Evolutionary conservation across 495 filamentous ascomycete genomes (phyloP).

Genomic region (Sordaria brevicollis): DNA sequence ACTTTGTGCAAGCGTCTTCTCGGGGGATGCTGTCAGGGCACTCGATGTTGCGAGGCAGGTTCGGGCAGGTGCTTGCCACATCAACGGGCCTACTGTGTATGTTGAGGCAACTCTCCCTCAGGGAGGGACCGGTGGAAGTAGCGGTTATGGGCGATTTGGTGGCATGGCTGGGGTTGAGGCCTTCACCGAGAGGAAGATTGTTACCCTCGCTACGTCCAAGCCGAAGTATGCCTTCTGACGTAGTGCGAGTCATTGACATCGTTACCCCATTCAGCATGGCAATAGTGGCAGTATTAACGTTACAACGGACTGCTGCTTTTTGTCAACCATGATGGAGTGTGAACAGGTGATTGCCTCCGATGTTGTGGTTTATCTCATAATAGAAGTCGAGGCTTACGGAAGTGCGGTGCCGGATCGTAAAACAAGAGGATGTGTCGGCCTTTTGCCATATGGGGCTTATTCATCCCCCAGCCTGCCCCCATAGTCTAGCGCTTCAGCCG

Average conservation of each 20-base stretch:
- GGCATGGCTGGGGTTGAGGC: conserved; percentile 21
- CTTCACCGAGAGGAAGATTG: conserved; percentile 25
- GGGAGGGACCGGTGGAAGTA: conserved; percentile 24
- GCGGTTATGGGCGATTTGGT: conserved; percentile 28
- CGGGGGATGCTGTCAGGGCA: conserved; percentile 19
- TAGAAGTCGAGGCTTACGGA: background rate
- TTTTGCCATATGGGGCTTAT: background rate
- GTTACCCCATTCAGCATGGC: background rate
- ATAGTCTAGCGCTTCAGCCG: background rate
- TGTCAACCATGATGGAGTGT: background rate
- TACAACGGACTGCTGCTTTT: background rate
- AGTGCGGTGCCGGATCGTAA: background rate
- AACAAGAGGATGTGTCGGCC: background rate
- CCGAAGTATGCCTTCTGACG: conserved; percentile 15
- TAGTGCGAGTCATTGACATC: background rate
- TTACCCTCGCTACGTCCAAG: conserved; percentile 16
- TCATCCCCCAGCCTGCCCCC: background rate
- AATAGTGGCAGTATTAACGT: background rate
- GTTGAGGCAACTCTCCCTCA: conserved; percentile 24
- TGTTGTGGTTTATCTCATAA: background rate
- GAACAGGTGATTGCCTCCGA: background rate
- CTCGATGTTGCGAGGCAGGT: conserved; percentile 21
- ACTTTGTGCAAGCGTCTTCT: conserved; percentile 25
- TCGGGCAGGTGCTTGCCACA: conserved; percentile 20
- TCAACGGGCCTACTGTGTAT: conserved; percentile 27